A percentile compares a stretch with the other conserved stretches of the same genome.
phyloP scores from a whole-genome alignment of 2,329 filamentous ascomycete species.

The Capronia epimyces region DNA sequence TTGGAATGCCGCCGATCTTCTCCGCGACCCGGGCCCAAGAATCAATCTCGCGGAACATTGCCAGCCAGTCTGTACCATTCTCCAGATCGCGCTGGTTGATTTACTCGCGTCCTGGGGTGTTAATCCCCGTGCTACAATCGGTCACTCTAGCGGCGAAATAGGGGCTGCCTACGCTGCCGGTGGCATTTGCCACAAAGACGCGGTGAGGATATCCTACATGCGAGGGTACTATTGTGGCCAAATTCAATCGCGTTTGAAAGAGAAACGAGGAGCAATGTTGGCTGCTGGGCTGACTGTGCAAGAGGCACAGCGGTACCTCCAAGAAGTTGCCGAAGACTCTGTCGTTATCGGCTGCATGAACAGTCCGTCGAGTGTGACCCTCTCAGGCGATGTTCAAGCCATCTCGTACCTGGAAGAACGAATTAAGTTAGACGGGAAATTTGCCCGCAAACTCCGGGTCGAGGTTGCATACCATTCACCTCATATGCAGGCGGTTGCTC shows the following conservation, averaged over 20 bases:
- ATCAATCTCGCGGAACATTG: conserved; percentile 25
- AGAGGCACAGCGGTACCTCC: conserved; percentile 19
- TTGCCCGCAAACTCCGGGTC: conserved; percentile 31
- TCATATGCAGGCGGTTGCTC: not conserved
- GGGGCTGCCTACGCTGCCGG: conserved; percentile 27
- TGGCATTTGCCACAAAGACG: conserved; percentile 28
- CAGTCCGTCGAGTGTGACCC: conserved; percentile 35
- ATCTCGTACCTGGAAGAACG: conserved; percentile 25
- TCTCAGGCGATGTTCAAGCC: conserved; percentile 33
- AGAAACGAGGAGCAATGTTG: conserved; percentile 31
- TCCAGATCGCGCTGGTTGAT: conserved; percentile 35
- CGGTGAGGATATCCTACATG: conserved; percentile 32
- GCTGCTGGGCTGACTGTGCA: conserved; percentile 29
- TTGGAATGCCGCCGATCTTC: conserved; percentile 4
- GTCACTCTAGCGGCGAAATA: conserved; percentile 32
- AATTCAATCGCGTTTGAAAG: not conserved
- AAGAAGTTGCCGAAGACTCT: conserved; percentile 19
- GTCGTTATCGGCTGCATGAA: conserved; percentile 37
- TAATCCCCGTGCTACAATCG: conserved; percentile 28
- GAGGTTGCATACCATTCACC: conserved; percentile 15
- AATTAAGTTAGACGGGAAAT: conserved; percentile 20
- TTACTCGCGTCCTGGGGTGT: conserved; percentile 30
- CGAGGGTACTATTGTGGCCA: conserved; percentile 22
- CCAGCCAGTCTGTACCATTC: conserved; percentile 34
- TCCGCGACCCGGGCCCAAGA: conserved; percentile 23